A percentile compares a stretch with the other conserved stretches of the same genome.
Conservation (phyloP, 192 early-diverging fungal genomes). For the Lobulomyces angularis region DNA sequence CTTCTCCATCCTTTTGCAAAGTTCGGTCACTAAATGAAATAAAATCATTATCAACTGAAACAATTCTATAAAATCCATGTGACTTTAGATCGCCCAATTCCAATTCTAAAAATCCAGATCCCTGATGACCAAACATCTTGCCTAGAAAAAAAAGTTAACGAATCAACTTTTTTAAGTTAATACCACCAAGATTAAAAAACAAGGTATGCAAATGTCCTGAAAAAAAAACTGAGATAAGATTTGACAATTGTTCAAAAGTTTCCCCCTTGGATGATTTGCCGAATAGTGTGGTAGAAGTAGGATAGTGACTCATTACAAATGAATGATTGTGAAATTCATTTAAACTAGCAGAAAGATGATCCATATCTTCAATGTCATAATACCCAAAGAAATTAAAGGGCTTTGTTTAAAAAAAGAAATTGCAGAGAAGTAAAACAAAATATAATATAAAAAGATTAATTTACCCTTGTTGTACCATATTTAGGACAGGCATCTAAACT, state of each 20-base stretch:
- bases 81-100: conserved; percentile 85
- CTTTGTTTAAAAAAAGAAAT: too few species aligned
- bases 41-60: conserved; percentile 76
- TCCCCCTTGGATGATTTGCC: conserved; percentile 47
- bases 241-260: conserved; percentile 45
- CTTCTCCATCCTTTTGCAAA: conserved; percentile 29
- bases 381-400: conserved; percentile 90
- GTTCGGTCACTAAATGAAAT: conserved; percentile 66
- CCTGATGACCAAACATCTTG: conserved; percentile 52
- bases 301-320: conserved; percentile 61
- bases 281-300: conserved; percentile 63
- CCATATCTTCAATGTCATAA: conserved; percentile 60
- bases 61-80: conserved; percentile 72
- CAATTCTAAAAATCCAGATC: conserved; percentile 60
- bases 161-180: neutral
- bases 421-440: too few species aligned
- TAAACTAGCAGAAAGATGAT: conserved; percentile 46
- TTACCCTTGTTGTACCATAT: too few species aligned
- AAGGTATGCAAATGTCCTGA: conserved; percentile 81
- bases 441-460: too few species aligned
- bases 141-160: conserved; percentile 21
- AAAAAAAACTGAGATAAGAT: conserved; percentile 59
- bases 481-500: conserved; percentile 66
- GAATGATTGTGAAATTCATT: conserved; percentile 39
- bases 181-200: conserved; percentile 28